Percentiles rank a stretch among this genome's conserved stretches.
These are phyloP conservation scores for Dimocarpus longan DNA, from an alignment of 345 rosid species.

Conservation along the genomic window DNA sequence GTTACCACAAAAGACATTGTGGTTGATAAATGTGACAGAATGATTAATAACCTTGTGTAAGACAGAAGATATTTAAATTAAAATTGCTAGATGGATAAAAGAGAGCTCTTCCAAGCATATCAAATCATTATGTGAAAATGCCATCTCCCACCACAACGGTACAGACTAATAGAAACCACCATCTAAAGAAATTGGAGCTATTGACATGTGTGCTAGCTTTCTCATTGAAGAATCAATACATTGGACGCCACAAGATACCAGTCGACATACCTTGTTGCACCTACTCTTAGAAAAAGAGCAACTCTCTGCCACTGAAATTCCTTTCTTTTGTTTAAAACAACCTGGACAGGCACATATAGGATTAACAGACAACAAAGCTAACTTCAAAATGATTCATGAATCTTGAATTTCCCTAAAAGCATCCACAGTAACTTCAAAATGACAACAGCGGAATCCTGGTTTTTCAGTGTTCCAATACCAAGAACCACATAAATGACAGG, in stretches of 20 bases:
- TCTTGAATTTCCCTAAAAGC: not conserved
- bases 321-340: slow-evolving; percentile 71
- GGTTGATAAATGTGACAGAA: not conserved
- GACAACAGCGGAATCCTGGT: not conserved
- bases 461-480: slow-evolving; percentile 3
- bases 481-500: not conserved
- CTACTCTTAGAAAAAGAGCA: slow-evolving; percentile 69
- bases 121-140: not conserved
- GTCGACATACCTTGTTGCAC: slow-evolving; percentile 55
- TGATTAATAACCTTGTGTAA: not conserved
- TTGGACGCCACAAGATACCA: not conserved
- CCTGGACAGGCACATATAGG: slow-evolving; percentile 46
- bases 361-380: slow-evolving; percentile 10
- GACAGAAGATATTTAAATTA: not conserved
- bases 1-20: not conserved
- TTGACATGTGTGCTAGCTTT: not conserved
- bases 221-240: not conserved
- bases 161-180: not conserved
- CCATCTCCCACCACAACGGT: not conserved
- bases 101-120: not conserved
- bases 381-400: slow-evolving; percentile 9
- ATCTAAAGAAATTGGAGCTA: slow-evolving; percentile 9
- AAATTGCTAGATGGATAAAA: not conserved
- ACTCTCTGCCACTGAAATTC: slow-evolving; percentile 90
- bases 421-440: not conserved